These are phyloP conservation scores for Macrocybe gigantea DNA, from an alignment of 768 basidiomycete genomes.

Conservation along the genomic window DNA sequence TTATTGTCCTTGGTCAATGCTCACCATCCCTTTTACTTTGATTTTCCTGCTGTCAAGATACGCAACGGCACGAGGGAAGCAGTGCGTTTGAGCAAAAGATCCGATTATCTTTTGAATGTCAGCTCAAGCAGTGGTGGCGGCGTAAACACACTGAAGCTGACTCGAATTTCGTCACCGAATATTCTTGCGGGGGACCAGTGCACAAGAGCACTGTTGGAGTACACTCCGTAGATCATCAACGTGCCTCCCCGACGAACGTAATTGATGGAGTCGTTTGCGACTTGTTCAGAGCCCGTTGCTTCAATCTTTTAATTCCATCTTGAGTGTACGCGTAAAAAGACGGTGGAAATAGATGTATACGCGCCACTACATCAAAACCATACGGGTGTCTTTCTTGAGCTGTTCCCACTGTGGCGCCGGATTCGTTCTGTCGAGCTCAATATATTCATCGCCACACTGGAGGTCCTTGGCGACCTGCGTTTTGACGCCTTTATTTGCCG, in stretches of 20 bases:
- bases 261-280: slow-evolving; percentile 70
- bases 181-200: slow-evolving; percentile 75
- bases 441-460: slow-evolving; percentile 65
- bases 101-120: slow-evolving; percentile 52
- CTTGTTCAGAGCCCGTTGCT: slow-evolving; percentile 65
- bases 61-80: slow-evolving; percentile 74
- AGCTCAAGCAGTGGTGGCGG: not conserved
- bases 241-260: slow-evolving; percentile 70
- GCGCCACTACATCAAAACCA: slow-evolving; percentile 69
- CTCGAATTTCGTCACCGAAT: slow-evolving; percentile 67
- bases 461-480: slow-evolving; percentile 68
- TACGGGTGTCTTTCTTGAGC: slow-evolving; percentile 67
- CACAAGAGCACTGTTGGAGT: slow-evolving; percentile 59
- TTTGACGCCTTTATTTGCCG: slow-evolving; percentile 75
- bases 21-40: slow-evolving; percentile 45
- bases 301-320: slow-evolving; percentile 31
- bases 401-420: slow-evolving; percentile 63
- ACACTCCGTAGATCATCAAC: slow-evolving; percentile 72
- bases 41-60: slow-evolving; percentile 75
- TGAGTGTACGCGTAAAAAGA: not conserved
- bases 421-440: slow-evolving; percentile 63
- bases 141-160: slow-evolving; percentile 14
- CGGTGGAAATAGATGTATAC: not conserved
- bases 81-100: slow-evolving; percentile 71
- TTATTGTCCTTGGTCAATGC: slow-evolving; percentile 1